Evolutionary conservation across 2,329 filamentous ascomycete species (phyloP).

Genomic region (Torrubiellomyces zombiae): DNA sequence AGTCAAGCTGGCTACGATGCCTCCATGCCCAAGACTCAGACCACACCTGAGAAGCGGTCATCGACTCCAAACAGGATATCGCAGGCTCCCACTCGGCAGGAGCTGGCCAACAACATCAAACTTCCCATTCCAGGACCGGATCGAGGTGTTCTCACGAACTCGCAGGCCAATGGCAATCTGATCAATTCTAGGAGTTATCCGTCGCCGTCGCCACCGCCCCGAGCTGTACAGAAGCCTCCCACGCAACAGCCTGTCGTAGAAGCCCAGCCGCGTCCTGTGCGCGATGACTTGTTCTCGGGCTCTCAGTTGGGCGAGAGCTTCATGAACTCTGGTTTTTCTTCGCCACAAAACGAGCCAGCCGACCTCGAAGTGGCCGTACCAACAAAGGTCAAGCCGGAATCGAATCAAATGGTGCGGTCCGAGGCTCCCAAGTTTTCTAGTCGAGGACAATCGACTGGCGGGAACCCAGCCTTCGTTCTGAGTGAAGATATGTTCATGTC

Average conservation of each 20-base stretch:
- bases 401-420: too few relatives aligned
- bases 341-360: conserved; percentile 16
- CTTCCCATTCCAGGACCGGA: conserved; percentile 17
- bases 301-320: conserved; percentile 22
- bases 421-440: too few relatives aligned
- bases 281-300: conserved; percentile 17
- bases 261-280: conserved; percentile 1
- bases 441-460: too few relatives aligned
- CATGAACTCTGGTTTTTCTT: conserved; percentile 21
- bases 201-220: conserved; percentile 10
- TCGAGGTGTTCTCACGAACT: conserved; percentile 12
- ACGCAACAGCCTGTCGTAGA: conserved; percentile 5
- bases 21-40: conserved; percentile 6
- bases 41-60: conserved; percentile 6
- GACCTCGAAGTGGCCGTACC: conserved; percentile 3
- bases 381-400: conserved; percentile 3
- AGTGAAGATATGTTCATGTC: conserved; percentile 21
- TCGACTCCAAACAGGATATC: conserved; percentile 6
- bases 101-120: conserved; percentile 17
- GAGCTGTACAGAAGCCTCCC: conserved; percentile 7
- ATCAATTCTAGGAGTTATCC: too few relatives aligned
- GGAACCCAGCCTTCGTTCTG: conserved; percentile 14
- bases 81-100: conserved; percentile 10
- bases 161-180: too few relatives aligned
- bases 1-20: conserved; percentile 8